A percentile compares a stretch with the other conserved stretches of the same genome.
phyloP scores from a whole-genome alignment of 2,329 filamentous ascomycete genomes.

The Biscogniauxia marginata region DNA sequence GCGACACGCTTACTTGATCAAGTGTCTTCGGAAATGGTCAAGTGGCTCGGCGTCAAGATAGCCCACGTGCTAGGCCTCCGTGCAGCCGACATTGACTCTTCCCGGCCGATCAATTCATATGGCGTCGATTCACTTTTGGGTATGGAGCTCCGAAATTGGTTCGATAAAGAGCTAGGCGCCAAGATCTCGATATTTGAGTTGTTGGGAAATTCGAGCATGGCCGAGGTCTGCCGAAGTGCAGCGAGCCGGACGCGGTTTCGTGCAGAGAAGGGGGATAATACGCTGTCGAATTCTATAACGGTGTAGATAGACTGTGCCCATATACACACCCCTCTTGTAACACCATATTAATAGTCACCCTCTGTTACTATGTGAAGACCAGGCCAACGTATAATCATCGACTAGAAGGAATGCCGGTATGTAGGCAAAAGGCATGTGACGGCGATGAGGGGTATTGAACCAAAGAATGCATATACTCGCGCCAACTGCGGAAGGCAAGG shows the following conservation, averaged over 20 bases:
- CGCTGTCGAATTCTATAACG: too few relatives aligned
- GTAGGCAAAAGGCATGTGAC: too few relatives aligned
- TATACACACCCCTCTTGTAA: too few relatives aligned
- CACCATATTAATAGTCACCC: too few relatives aligned
- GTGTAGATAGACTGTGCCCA: too few relatives aligned
- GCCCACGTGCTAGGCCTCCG: not conserved
- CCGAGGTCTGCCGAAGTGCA: not conserved
- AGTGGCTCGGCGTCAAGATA: not conserved
- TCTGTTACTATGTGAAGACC: too few relatives aligned
- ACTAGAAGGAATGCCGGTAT: too few relatives aligned
- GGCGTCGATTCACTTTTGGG: not conserved
- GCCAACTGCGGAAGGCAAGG: too few relatives aligned
- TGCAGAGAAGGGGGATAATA: not conserved
- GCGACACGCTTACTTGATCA: not conserved
- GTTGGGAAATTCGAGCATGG: not conserved
- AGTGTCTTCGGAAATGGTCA: not conserved
- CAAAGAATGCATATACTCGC: too few relatives aligned
- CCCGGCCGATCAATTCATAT: not conserved
- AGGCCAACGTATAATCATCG: too few relatives aligned
- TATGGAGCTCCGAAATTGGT: not conserved
- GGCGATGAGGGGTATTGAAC: too few relatives aligned
- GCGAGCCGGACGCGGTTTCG: not conserved
- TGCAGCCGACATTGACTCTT: not conserved
- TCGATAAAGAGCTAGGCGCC: not conserved
- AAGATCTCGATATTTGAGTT: not conserved